Evolutionary conservation across 2,329 filamentous ascomycete genomes (phyloP), one percentile per base, ranked within the genome.

Genomic region (Aspergillus fructus): DNA sequence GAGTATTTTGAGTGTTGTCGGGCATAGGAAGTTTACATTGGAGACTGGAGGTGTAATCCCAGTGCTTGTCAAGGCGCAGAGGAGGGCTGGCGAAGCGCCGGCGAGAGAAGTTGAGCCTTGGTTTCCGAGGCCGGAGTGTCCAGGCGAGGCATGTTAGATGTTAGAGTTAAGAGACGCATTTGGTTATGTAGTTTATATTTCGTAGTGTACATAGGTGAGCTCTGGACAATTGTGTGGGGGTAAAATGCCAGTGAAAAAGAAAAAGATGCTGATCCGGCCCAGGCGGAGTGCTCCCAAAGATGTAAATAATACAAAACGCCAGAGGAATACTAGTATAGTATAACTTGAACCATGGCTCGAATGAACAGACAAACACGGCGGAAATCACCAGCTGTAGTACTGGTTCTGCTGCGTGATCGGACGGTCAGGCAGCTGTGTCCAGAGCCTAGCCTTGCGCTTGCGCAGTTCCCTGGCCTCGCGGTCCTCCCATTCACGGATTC

Each of bases 401-500:
- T 91, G 93, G 66, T 90, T 85, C 79, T 97, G 93, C 37, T 87
- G 87, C 60, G 88, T 88, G 55, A 99, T 82, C 6, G 89, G 90
- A 60, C 93, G 86, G 74, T 97, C 91, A 7, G 93, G 93, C 53
- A 97, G 79, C 67, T 93, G 91, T 12, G 89, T 84, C 93, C 93
- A 97, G 15, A 93, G 86, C 62, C 90, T 90, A 60, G 87, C 84
- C 69, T 87, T 87, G 54, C 84, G 81, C 73, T 89, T 83, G 78
- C 91, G 93, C 67, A 87, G 84, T 67, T 89, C 82, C 79, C 91
- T 93, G 65, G 86, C 86, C 71, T 91, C 83, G 58, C 87, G 85
- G 69, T 97, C 92, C 56, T 90, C 81, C 69, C 89, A 85, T 71
- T 92, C 83, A 59, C 94, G 85, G 68, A 97, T 87, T 54, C 92